Base-by-base conservation (phyloP, 2,329 filamentous ascomycete species). In the Colletotrichum eremochloae region DNA sequence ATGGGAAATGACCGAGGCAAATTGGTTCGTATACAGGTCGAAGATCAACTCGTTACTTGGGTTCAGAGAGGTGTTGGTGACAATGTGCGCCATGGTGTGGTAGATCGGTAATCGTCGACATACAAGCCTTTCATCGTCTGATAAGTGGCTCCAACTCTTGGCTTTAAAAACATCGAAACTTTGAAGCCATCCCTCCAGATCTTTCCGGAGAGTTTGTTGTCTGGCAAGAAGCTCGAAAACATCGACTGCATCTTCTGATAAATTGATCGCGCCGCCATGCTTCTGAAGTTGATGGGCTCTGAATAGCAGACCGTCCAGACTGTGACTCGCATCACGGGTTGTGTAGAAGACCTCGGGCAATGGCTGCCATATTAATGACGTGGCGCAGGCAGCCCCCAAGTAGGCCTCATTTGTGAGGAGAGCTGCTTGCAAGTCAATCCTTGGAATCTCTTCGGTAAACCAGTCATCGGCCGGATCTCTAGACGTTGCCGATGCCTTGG, bases 1-100 rank as follows among this genome's bases (percentile, higher is more conserved):
- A 9, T 14, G 42, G 1, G 63, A 63, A n/a, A 85, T 68, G 4
- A 86, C 74, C 1, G 61, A 60, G 7, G 77, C 24, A 72, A 86
- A 84, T 11, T 76, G 63, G 1, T 75, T 33, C 5, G 77, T 79
- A 57, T 82, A 76, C 1, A 67, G 44, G 74, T 87, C 84, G 60
- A 80, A 86, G 12, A 77, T 75, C 2, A 70, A 75, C 72, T 86
- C 83, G 56, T 81, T 76, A 9, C 63, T 56, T 3, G 73, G 70
- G 1, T 71, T 72, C 0, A 84, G 76, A 60, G 79, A 82, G 0
- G 81, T 81, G 5, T 80, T 76, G 15, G 77, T 77, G 80, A 87
- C 85, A 67, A 88, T 83, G 5, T 74, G 77, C 0, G 81, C 80
- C 82, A 88, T 81, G 63, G 76, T 79, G 74, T 86, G 79, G 68